Conservation (phyloP, 1,139 yeast genomes). For the Geotrichum australiense region DNA sequence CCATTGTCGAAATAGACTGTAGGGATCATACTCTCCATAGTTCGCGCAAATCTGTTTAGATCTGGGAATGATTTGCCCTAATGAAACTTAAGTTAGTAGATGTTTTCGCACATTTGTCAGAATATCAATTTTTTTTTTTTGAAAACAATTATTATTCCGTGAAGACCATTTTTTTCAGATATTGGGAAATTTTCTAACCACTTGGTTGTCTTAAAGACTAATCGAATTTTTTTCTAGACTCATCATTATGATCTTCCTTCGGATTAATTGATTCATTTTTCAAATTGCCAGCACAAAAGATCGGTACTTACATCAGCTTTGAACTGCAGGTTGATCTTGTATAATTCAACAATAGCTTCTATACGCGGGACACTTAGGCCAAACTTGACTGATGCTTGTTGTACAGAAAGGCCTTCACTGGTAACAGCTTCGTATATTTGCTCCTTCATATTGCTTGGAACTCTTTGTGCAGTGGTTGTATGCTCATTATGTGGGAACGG, state of each 20-base stretch:
- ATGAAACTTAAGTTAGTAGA: not conserved
- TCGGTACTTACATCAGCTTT: slow-evolving; percentile 51
- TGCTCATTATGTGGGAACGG: slow-evolving; percentile 77
- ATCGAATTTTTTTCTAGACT: slow-evolving; percentile 17
- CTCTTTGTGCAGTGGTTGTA: slow-evolving; percentile 58
- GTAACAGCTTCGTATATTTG: slow-evolving; percentile 51
- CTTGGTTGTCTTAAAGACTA: slow-evolving; percentile 18
- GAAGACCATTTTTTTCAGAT: not conserved
- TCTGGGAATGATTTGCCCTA: slow-evolving; percentile 33
- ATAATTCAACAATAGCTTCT: slow-evolving; percentile 72
- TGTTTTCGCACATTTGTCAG: too few species aligned
- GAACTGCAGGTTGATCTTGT: slow-evolving; percentile 57
- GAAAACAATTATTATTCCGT: too few species aligned
- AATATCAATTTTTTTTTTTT: too few species aligned
- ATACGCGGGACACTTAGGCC: slow-evolving; percentile 79
- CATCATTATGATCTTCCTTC: slow-evolving; percentile 10
- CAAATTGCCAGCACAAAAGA: slow-evolving; percentile 25
- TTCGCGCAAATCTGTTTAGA: slow-evolving; percentile 47
- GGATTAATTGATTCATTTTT: too few species aligned
- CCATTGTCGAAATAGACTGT: slow-evolving; percentile 9
- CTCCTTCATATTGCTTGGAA: slow-evolving; percentile 52
- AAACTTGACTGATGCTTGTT: slow-evolving; percentile 70
- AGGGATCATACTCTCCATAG: slow-evolving; percentile 79
- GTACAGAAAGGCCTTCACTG: slow-evolving; percentile 49
- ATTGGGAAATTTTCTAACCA: slow-evolving; percentile 15